phyloP scores from a whole-genome alignment of 169 alveolate genomes.

The Perkinsus olseni region DNA sequence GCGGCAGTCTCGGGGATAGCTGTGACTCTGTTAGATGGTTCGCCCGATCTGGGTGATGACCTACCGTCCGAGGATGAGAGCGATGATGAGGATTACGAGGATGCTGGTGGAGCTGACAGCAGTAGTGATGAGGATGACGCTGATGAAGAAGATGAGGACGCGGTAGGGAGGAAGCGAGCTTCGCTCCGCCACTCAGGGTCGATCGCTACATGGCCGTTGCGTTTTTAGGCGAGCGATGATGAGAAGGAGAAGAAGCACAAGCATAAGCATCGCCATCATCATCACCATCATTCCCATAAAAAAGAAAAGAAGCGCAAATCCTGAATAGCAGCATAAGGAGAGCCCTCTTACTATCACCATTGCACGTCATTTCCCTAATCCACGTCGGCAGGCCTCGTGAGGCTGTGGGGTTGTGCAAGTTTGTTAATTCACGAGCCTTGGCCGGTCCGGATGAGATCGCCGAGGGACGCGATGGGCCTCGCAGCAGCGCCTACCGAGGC shows the following conservation, averaged over 20 bases:
- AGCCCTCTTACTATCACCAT: neutral
- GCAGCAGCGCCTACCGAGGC: too few species aligned
- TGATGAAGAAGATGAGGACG: constrained; percentile 18
- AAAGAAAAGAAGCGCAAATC: neutral
- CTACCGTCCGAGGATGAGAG: constrained; percentile 46
- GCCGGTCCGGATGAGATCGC: too few species aligned
- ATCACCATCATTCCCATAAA: neutral
- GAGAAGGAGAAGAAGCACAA: neutral
- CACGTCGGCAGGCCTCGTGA: too few species aligned
- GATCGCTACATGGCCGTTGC: neutral
- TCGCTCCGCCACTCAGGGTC: neutral
- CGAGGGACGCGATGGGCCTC: too few species aligned
- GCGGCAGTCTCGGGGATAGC: constrained; percentile 26
- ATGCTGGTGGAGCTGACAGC: constrained; percentile 32
- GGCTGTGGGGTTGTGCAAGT: too few species aligned
- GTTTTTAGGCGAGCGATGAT: neutral
- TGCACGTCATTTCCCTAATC: neutral
- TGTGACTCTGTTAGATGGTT: constrained; percentile 36
- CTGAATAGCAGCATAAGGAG: neutral
- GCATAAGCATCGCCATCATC: neutral
- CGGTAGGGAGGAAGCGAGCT: neutral
- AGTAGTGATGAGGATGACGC: constrained; percentile 47
- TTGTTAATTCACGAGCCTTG: too few species aligned
- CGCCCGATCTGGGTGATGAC: constrained; percentile 28
- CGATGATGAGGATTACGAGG: constrained; percentile 28